phyloP scores from a whole-genome alignment of 2,329 filamentous ascomycete genomes.

The Fusarium luffae region DNA sequence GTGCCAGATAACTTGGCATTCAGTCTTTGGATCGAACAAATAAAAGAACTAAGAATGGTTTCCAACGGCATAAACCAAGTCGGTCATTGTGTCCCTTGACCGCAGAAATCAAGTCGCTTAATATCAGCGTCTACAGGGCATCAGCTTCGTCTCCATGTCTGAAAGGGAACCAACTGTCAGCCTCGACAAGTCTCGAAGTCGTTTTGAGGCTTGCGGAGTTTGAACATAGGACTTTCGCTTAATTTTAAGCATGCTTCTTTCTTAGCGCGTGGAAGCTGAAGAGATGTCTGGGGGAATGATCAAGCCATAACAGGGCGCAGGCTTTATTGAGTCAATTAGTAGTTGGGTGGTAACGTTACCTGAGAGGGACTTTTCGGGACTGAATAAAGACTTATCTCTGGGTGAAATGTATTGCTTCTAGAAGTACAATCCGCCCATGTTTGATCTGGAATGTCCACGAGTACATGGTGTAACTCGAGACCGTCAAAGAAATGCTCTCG shows the following conservation, averaged over 20 bases:
- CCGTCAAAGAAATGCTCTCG: background rate
- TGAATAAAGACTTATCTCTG: background rate
- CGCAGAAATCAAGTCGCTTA: background rate
- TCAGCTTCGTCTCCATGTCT: background rate
- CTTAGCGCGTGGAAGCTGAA: background rate
- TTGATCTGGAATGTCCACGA: too few species aligned
- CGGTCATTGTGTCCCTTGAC: background rate
- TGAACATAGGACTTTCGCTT: background rate
- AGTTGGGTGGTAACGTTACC: background rate
- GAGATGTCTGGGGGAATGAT: background rate
- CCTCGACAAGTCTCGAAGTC: background rate
- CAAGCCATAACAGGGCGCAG: background rate
- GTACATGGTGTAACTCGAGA: too few species aligned
- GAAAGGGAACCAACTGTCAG: background rate
- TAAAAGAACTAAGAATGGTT: too few species aligned
- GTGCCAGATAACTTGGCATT: background rate
- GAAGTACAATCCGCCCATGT: background rate
- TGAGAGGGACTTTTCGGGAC: background rate
- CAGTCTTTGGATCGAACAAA: background rate
- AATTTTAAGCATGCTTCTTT: background rate
- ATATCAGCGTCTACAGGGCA: background rate
- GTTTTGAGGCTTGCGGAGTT: background rate
- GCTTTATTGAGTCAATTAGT: background rate
- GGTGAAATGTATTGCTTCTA: background rate
- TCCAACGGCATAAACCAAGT: background rate